Base-by-base conservation (phyloP, 129 eudicot genomes). In the Centaurea solstitialis region DNA sequence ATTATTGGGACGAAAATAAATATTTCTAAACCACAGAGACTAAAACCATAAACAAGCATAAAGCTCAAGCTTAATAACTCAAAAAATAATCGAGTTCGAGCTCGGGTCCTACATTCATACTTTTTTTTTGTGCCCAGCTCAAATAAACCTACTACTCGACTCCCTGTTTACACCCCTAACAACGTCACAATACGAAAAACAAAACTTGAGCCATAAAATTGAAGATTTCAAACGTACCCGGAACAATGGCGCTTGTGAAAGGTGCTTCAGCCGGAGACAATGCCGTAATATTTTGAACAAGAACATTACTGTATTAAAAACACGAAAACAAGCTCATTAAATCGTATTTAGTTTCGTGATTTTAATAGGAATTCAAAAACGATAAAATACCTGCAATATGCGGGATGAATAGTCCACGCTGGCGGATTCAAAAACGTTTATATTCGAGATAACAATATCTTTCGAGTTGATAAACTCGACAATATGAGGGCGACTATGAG, bases 371-470 rank as follows among this genome's bases (percentile, higher is more conserved):
- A 5, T 4, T 47, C 41, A 30, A 65, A 68, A 28, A 45, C 22
- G 62, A n/a, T 41, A 62, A 4, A 21, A 53, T 81, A 92, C 98
- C 94, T 92, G 98, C 97, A 94, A 81, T 94, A 94, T 57, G 83
- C 96, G 6, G 97, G 94, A 71, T 81, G 91, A 45, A 94, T 90
- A 68, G 80, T 90, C 88, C 90, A 94, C 7, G 91, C 88, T 6
- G 97, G 98, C 17, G 98, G 83, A 76, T 94, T 92, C 69, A 92
- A 81, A 81, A 92, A 92, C 40, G 98, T 94, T 94, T 75, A 94
- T 83, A 83, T 94, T 94, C 30, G 97, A 94, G 67, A 94, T 80
- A 20, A 89, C 93, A 33, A 94, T 81, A 75, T 88, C 91, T 15
- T 79, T 81, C 12, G 98, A 92, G 69, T 84, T 77, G 61, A 94